Evolutionary conservation across 164 flowering plant genomes (phyloP), one percentile per base, ranked within the genome.

Genomic region (Aristolochia californica): DNA sequence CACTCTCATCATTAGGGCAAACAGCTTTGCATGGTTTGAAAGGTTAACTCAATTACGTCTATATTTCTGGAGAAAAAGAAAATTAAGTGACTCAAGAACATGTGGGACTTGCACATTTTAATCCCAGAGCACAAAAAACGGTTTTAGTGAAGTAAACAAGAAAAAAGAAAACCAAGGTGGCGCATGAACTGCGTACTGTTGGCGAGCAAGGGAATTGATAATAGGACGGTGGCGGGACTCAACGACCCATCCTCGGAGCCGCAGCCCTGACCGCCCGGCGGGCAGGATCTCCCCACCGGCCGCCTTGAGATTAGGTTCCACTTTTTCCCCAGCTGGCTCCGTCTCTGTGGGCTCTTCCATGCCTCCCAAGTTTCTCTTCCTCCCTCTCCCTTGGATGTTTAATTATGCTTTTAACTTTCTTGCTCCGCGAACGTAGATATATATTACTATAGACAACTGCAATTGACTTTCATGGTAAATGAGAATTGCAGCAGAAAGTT

Each of bases 211-310:
- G 58, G 58, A 56, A 24, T 18, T 56, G 58, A 56, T 44, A 21
- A 56, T 56, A 20, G 58, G 47, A 20, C 43, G 13, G 9, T 56
- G 45, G 21, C 58, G 25, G 45, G 58, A 56, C 45, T 56, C 58
- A 15, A 56, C 40, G 16, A 18, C 45, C 58, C 58, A 56, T 2
- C 58, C 58, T 2, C 47, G 58, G 24, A 56, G 58, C 17, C 21
- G 45, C 13, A 56, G 16, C 23, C 58, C 58, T 2, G 25, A 30
- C 45, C 58, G 14, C 24, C 58, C 58, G 25, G 9, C 45, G 13
- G 58, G 58, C 25, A 40, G 25, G 15, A 16, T 13, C 22, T 56
- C 58, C 4, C 25, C 58, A 12, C 58, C 47, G 17, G 58, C 47
- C 15, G 7, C 45, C 58, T 56, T 38, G 14, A 56, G 25, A 14